Base-by-base conservation (phyloP, 2,329 filamentous ascomycete species). In the Scytalidium sp. region DNA sequence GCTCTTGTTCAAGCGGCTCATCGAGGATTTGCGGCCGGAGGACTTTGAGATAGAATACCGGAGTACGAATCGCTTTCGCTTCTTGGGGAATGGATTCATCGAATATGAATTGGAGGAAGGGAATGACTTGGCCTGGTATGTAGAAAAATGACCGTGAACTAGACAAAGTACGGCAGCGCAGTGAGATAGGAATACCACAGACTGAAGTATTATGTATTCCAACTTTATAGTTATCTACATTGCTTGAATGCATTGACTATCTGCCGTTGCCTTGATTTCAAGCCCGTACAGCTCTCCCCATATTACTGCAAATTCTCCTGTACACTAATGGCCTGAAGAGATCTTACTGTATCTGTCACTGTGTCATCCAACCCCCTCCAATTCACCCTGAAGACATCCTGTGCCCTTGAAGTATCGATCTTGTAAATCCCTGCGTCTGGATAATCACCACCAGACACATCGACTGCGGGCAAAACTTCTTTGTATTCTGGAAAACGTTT, bases 351-450 rank as follows among this genome's bases (percentile, higher is more conserved):
- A 62, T 85, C 83, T 13, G 70, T 64, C 29, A 87, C 75, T 29
- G 72, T 76, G 60, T 80, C 67, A 59, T 83, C 74, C 20, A 87
- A 66, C 0, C 64, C 64, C 51, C 62, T 77, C 59, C 81, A 86
- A 56, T 81, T 69, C 27, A 86, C 54, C 1, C 82, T 81, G 41
- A 88, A 57, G 1, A 87, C 58, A 47, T 80, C 68, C 55, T 70
- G 75, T 2, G 75, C 77, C 56, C 74, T 72, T 42, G 66, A 69
- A 56, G 81, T 85, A 61, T 84, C 73, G 57, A 76, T 78, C 41
- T 66, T 64, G 64, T 75, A 83, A 19, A 79, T 67, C 8, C 78
- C 76, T 3, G 67, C 71, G 3, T 41, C 53, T 1, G 54, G 60
- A 15, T 58, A 60, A 13, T 53, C 61, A 36, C 61, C 62, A 46